Evolutionary conservation across 202 grass and related monocot genomes (phyloP).

Genomic region (Panicum virgatum): DNA sequence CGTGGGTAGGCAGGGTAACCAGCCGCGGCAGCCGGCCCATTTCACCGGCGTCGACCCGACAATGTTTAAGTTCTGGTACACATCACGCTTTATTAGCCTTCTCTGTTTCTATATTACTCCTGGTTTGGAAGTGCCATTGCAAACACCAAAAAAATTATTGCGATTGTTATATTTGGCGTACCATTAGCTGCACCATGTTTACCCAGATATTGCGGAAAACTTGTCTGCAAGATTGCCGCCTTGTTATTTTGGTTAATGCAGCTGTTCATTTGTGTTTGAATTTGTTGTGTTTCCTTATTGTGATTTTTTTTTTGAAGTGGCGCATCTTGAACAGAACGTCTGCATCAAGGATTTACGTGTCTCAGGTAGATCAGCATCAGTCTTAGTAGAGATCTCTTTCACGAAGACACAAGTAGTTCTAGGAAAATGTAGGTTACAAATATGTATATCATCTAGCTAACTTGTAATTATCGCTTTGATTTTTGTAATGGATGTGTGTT

Average conservation of each 20-base stretch:
- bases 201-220: background rate
- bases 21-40: background rate
- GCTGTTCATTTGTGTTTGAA: constrained; percentile 8
- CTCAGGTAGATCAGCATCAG: constrained; percentile 1
- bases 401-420: background rate
- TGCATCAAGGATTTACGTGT: background rate
- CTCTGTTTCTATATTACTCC: background rate
- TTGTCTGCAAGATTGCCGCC: background rate
- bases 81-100: constrained; percentile 13
- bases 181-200: background rate
- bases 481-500: background rate
- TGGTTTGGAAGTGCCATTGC: background rate
- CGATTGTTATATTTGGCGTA: background rate
- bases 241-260: background rate
- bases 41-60: constrained; percentile 70
- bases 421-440: background rate
- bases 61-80: constrained; percentile 86
- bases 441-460: background rate
- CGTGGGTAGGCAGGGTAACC: background rate
- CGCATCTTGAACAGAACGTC: background rate
- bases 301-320: background rate
- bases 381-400: background rate
- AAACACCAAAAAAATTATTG: constrained; percentile 4
- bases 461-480: background rate
- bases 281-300: background rate